Percentiles rank a stretch among this genome's conserved stretches.
phyloP scores from a whole-genome alignment of 768 basidiomycete species.

The Trametes villosa region DNA sequence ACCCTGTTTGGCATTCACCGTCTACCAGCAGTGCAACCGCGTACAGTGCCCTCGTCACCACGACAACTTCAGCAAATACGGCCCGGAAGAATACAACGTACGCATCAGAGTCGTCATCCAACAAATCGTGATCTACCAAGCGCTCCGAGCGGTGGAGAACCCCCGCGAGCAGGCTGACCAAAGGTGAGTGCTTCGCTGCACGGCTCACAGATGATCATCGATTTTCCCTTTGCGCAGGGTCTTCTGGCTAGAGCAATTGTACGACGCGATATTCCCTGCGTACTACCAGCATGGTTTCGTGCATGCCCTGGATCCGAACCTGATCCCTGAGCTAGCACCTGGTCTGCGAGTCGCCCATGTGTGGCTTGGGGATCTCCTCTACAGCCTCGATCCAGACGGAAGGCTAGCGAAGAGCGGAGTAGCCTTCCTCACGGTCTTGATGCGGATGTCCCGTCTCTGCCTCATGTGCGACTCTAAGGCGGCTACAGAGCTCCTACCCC shows the following conservation, averaged over 20 bases:
- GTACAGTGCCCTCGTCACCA: constrained; percentile 46
- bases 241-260: constrained; percentile 49
- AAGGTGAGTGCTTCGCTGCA: not conserved
- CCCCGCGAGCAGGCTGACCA: constrained; percentile 2
- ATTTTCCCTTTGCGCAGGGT: not conserved
- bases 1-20: constrained; percentile 40
- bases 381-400: constrained; percentile 31
- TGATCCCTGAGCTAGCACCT: constrained; percentile 45
- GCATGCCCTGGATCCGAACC: constrained; percentile 37
- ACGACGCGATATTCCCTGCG: constrained; percentile 55
- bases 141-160: constrained; percentile 23
- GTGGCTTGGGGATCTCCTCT: constrained; percentile 51
- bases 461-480: constrained; percentile 43
- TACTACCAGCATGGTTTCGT: constrained; percentile 50
- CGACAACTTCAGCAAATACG: constrained; percentile 30
- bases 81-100: constrained; percentile 42
- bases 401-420: not conserved
- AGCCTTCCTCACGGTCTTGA: constrained; percentile 45
- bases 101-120: constrained; percentile 51
- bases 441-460: constrained; percentile 43
- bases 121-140: constrained; percentile 53
- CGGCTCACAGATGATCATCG: not conserved
- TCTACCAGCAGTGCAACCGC: constrained; percentile 23
- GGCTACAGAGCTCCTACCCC: constrained; percentile 41
- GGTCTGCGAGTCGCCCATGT: constrained; percentile 44